Percentiles rank a stretch among this genome's conserved stretches.
Conservation (phyloP, 176 grass and related monocot genomes). For the Triticum urartu region DNA sequence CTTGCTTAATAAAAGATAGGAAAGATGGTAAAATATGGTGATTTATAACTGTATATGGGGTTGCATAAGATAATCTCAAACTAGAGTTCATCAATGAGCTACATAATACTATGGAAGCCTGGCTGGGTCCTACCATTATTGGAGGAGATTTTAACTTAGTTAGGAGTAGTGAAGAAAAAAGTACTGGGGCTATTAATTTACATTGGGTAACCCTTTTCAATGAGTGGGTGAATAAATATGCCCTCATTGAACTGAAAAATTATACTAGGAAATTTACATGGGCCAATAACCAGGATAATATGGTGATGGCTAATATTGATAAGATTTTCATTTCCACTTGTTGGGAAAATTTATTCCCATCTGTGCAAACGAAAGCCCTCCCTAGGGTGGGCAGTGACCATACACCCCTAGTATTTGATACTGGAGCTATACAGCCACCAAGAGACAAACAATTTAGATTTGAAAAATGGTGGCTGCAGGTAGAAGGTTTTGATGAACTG, state of each 20-base stretch:
- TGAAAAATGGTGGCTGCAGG: neutral
- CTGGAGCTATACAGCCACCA: neutral
- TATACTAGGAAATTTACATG: neutral
- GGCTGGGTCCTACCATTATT: neutral
- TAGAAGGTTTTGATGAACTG: neutral
- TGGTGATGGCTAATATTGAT: neutral
- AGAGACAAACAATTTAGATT: neutral
- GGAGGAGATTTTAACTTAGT: neutral
- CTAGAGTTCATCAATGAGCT: neutral
- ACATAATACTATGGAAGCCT: neutral
- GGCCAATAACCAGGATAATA: neutral
- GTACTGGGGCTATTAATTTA: neutral
- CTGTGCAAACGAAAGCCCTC: neutral
- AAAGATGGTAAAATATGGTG: rapidly evolving
- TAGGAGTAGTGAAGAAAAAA: neutral
- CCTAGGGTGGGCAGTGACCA: neutral
- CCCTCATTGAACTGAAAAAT: neutral
- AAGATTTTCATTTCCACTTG: neutral
- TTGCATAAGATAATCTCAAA: neutral
- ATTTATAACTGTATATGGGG: neutral
- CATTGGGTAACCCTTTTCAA: neutral
- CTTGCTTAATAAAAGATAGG: neutral
- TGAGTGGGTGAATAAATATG: neutral
- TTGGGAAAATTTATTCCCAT: neutral
- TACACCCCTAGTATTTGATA: neutral